A percentile compares a stretch with the other conserved stretches of the same genome.
phyloP scores from a whole-genome alignment of 495 filamentous ascomycete genomes.

The Choiromyces venosus region DNA sequence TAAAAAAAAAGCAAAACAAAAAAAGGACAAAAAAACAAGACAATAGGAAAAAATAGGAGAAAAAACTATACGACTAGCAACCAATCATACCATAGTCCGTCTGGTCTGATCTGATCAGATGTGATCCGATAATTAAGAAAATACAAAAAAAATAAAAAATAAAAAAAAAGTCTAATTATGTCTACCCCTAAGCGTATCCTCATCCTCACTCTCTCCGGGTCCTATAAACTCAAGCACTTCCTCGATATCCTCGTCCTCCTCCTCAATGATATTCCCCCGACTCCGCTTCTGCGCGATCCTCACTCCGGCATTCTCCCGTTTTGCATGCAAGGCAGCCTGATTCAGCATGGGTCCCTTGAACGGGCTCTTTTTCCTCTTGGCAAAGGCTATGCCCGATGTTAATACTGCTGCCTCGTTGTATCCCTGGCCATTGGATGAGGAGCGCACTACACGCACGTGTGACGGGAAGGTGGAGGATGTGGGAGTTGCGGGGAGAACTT shows the following conservation, averaged over 20 bases:
- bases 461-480: conserved; percentile 72
- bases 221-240: conserved; percentile 45
- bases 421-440: conserved; percentile 45
- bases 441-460: conserved; percentile 76
- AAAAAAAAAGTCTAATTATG: conserved; percentile 20
- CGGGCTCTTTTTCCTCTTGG: conserved; percentile 77
- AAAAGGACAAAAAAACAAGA: background rate
- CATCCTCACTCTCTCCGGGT: conserved; percentile 43
- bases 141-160: background rate
- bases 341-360: conserved; percentile 79
- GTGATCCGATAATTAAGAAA: background rate
- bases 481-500: conserved; percentile 89
- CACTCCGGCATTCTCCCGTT: conserved; percentile 49
- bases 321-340: conserved; percentile 43
- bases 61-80: background rate
- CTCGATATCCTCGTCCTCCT: conserved; percentile 74
- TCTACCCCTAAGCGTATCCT: conserved; percentile 44
- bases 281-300: conserved; percentile 55
- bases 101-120: background rate
- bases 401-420: conserved; percentile 43
- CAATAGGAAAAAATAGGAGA: background rate
- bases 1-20: background rate
- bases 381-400: conserved; percentile 69
- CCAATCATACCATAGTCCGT: no score
- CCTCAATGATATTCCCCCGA: conserved; percentile 72